Conservation (phyloP, 2,329 filamentous ascomycete genomes). For the Aspergillus chevalieri region DNA sequence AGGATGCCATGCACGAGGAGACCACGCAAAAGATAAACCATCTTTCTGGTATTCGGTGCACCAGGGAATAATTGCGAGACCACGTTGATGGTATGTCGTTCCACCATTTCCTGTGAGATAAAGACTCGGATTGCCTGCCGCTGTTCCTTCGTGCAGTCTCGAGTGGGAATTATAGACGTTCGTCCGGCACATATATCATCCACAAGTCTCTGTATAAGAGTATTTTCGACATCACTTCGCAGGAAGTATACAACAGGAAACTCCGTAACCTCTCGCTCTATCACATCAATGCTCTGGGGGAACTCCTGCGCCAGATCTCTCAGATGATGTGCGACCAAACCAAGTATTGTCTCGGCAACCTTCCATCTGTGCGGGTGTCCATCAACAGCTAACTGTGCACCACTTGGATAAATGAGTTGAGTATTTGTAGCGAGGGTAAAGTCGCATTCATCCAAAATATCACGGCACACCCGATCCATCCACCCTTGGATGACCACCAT, state of each 20-base stretch:
- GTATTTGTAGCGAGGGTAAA: slow-evolving; percentile 50
- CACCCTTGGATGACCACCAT: slow-evolving; percentile 51
- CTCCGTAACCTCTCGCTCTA: slow-evolving; percentile 29
- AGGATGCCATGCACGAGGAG: slow-evolving; percentile 57
- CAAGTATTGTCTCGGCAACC: slow-evolving; percentile 38
- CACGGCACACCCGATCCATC: slow-evolving; percentile 47
- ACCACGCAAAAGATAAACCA: slow-evolving; percentile 56
- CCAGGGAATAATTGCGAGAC: slow-evolving; percentile 28
- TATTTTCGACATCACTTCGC: slow-evolving; percentile 41
- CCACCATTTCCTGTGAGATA: slow-evolving; percentile 23
- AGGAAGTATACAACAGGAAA: slow-evolving; percentile 57
- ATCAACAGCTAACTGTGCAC: slow-evolving; percentile 45
- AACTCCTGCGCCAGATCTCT: slow-evolving; percentile 33
- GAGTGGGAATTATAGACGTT: slow-evolving; percentile 23
- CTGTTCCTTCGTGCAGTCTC: slow-evolving; percentile 5
- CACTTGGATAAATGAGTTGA: slow-evolving; percentile 54
- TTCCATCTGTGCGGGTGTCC: slow-evolving; percentile 51
- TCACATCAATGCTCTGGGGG: slow-evolving; percentile 47
- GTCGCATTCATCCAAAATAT: slow-evolving; percentile 62
- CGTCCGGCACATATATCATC: slow-evolving; percentile 34
- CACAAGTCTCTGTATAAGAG: slow-evolving; percentile 36
- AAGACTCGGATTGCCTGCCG: slow-evolving; percentile 25
- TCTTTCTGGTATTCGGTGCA: slow-evolving; percentile 20
- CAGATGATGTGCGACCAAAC: slow-evolving; percentile 34
- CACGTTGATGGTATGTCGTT: slow-evolving; percentile 7